Conservation (phyloP, 2,329 filamentous ascomycete species). For the Fusarium sp. region DNA sequence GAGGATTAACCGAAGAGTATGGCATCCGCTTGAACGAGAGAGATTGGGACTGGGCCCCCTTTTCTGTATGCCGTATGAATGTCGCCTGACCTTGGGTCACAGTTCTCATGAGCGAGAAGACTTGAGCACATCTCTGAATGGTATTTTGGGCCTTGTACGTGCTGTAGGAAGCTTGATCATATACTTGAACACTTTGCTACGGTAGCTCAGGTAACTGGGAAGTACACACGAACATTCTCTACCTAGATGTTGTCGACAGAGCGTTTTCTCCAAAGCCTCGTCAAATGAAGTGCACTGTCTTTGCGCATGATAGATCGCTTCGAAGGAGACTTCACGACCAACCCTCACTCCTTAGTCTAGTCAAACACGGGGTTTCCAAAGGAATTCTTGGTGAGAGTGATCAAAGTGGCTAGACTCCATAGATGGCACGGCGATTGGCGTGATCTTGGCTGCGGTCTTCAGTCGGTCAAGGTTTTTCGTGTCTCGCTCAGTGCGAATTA, state of each 20-base stretch:
- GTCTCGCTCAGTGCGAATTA: background rate
- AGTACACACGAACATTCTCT: too few relatives aligned
- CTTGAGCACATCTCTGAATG: too few relatives aligned
- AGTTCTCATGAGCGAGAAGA: too few relatives aligned
- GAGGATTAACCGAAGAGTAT: background rate
- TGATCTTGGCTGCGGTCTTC: background rate
- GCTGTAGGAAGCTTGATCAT: too few relatives aligned
- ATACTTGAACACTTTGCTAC: too few relatives aligned
- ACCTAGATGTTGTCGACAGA: background rate
- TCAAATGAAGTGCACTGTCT: background rate
- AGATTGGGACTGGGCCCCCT: too few relatives aligned
- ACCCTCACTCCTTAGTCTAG: background rate
- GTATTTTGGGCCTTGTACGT: too few relatives aligned
- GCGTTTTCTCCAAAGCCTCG: background rate
- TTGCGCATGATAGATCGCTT: background rate
- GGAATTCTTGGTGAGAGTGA: background rate
- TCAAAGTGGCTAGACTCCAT: background rate
- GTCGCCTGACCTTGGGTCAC: too few relatives aligned
- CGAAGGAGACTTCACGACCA: rapidly evolving
- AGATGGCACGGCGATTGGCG: background rate
- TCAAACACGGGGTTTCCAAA: rapidly evolving
- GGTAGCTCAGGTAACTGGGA: too few relatives aligned
- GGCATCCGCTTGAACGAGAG: background rate
- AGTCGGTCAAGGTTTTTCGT: background rate
- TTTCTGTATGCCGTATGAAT: too few relatives aligned